phyloP scores from a whole-genome alignment of 169 alveolate species.

The Eimeria nieschulzi region DNA sequence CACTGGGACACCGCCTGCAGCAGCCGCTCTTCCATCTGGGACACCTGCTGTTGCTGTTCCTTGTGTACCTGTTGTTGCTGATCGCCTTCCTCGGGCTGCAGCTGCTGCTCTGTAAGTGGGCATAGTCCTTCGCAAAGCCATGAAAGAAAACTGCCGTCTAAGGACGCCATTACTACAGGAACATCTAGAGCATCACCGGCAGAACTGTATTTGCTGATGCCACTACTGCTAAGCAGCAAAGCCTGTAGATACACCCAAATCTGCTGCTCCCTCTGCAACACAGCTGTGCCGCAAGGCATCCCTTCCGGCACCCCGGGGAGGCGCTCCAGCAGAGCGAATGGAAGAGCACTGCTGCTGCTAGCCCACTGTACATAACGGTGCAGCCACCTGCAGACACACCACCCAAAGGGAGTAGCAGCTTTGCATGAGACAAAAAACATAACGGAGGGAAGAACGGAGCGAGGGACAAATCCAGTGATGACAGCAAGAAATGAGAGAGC shows the following conservation, averaged over 20 bases:
- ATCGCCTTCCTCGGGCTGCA: neutral
- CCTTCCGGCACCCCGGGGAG: constrained; percentile 26
- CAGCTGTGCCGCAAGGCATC: constrained; percentile 55
- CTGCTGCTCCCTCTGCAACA: constrained; percentile 52
- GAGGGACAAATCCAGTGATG: neutral
- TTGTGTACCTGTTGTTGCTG: constrained; percentile 28
- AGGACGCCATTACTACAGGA: neutral
- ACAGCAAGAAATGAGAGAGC: no score
- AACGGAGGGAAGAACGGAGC: neutral
- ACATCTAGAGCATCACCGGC: neutral
- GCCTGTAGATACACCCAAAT: constrained; percentile 19
- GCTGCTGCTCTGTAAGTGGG: constrained; percentile 2
- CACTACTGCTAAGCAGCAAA: neutral
- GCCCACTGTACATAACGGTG: constrained; percentile 20
- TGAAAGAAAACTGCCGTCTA: constrained; percentile 24
- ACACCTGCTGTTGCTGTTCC: neutral
- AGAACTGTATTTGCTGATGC: neutral
- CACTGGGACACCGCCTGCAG: constrained; percentile 40
- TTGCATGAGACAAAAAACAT: neutral
- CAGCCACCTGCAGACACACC: constrained; percentile 42
- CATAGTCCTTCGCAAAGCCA: constrained; percentile 15
- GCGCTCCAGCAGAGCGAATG: constrained; percentile 50
- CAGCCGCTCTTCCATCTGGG: constrained; percentile 36
- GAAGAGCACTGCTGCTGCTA: constrained; percentile 31
- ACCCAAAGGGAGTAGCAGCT: neutral